Base-by-base conservation (phyloP, 495 filamentous ascomycete species). In the Cryomyces minteri region DNA sequence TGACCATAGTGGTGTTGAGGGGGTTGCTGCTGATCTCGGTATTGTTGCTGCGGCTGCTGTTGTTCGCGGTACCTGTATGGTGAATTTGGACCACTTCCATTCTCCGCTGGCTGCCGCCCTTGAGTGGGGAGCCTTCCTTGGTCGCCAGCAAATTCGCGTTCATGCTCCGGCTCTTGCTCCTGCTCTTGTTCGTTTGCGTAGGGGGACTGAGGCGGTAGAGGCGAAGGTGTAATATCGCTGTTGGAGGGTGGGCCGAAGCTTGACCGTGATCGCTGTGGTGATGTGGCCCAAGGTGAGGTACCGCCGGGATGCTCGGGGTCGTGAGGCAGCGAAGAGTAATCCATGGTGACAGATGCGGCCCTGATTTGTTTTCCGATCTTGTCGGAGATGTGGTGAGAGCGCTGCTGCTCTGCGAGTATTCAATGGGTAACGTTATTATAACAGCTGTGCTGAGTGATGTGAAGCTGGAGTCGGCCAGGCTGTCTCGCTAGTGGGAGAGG, bases 251-350 rank as follows among this genome's bases (percentile, higher is more conserved):
- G 62, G 59, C 43, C 55, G 41, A 79, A 80, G 43, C 65, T 62
- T 34, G 71, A 65, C 43, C 74, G 66, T 50, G 70, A 69, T 52
- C 71, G 69, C 54, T 76, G 74, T 36, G 84, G 84, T 36, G 83
- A 84, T 9, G 76, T 77, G 5, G 74, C 75, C 86, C 86, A 94
- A 14, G 85, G 84, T 6, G 83, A 87, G 34, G 73, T 58, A 30
- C 73, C 85, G 18, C 65, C 68, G 8, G 76, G 72, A 52, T 84
- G 67, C 6, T 87, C 82, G 10, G 76, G 74, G 60, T 90, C 85
- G 52, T 74, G 62, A 55, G 81, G 75, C 29, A 84, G 71, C 44
- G 79, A 62, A 43, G 84, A 84, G 63, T 90, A 94, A 62, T 94
- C 86, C 86, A 94, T 94, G 41, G 8, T 37, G 34, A 9, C 18